Base-by-base conservation (phyloP, 345 rosid genomes). In the Anastatica hierochuntica region DNA sequence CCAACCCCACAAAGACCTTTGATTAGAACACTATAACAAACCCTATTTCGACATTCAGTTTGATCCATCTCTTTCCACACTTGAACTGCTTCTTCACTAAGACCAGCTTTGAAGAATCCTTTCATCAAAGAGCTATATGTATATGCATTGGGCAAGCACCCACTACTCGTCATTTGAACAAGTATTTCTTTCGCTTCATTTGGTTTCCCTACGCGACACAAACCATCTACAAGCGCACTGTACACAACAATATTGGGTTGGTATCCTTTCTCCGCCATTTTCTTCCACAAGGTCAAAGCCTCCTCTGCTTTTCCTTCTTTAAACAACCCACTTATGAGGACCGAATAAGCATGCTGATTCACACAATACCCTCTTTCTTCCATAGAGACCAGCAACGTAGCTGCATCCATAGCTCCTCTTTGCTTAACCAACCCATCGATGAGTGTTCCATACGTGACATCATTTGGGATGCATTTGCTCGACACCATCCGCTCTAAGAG, bases 71-170 rank as follows among this genome's bases (percentile, higher is more conserved):
- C 84, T 65, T 73, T 70, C 97, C 97, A 92, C 34, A 92, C 63
- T 66, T 74, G 74, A 56, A 83, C 18, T 14, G 98, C 98, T 65
- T 77, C 79, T 55, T 69, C 76, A 39, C 79, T 58, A 26, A 74
- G 72, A 51, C 86, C 83, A 0, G 47, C 42, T 71, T 62, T 78
- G 53, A 88, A 85, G 60, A 74, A 88, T 47, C 95, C 96, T 73
- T 67, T 85, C 81, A 92, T 79, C 68, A 92, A 51, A 38, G 95
- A 88, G 80, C 98, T 92, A 53, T 79, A 88, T 29, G 95, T 77
- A 66, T 76, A 81, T 23, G 73, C 94, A 79, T 88, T 92, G 0
- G 97, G 94, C 18, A 53, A 57, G 62, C 84, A 79, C 13, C 86
- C 83, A 24, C 64, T 77, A 36, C 41, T 69, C 12, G 48, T 63